Evolutionary conservation across 2,329 filamentous ascomycete genomes (phyloP).

Genomic region (Talaromyces marneffei): DNA sequence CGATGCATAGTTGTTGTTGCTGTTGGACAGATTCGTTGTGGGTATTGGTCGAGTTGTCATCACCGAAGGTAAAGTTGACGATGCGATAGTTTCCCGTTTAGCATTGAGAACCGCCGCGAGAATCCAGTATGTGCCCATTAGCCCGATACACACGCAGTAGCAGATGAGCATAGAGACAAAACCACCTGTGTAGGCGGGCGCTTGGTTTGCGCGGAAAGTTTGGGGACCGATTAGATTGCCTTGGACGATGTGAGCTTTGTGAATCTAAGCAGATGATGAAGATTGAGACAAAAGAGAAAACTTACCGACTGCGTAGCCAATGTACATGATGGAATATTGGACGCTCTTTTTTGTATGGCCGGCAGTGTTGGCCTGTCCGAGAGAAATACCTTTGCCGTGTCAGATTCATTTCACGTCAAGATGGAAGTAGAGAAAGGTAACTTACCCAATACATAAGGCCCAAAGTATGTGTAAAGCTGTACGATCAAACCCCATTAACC

Average conservation of each 20-base stretch:
- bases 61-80: neutral
- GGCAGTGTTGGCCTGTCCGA: slow-evolving; percentile 30
- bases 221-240: slow-evolving; percentile 41
- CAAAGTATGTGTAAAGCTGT: slow-evolving; percentile 37
- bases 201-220: slow-evolving; percentile 36
- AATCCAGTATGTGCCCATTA: slow-evolving; percentile 30
- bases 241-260: neutral
- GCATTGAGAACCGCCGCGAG: slow-evolving; percentile 20
- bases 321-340: slow-evolving; percentile 34
- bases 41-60: neutral
- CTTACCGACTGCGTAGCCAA: slow-evolving; percentile 36
- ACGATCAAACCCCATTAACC: neutral
- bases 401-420: neutral
- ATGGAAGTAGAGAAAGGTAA: neutral
- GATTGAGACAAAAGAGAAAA: neutral
- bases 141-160: slow-evolving; percentile 29
- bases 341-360: slow-evolving; percentile 40
- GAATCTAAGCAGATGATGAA: neutral
- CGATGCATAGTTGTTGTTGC: slow-evolving; percentile 4
- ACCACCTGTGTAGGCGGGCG: slow-evolving; percentile 35
- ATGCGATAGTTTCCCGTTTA: slow-evolving; percentile 3
- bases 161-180: slow-evolving; percentile 34
- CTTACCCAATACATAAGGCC: slow-evolving; percentile 25
- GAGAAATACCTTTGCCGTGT: slow-evolving; percentile 18
- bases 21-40: neutral